phyloP scores from a whole-genome alignment of 1,284 basidiomycete genomes.

The Malassezia nana region DNA sequence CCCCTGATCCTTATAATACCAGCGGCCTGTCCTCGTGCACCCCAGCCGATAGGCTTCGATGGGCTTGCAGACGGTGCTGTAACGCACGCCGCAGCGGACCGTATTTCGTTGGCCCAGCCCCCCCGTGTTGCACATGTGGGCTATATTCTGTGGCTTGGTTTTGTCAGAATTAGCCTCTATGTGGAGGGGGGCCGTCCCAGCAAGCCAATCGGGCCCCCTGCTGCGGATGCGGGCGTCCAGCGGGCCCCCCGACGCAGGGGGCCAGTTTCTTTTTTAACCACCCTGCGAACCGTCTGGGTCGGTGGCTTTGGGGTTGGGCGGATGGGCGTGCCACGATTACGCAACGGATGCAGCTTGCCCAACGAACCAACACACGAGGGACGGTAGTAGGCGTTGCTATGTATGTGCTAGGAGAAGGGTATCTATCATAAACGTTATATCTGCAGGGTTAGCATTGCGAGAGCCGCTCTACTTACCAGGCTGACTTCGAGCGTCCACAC shows the following conservation, averaged over 20 bases:
- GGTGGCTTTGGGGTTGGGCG: no score
- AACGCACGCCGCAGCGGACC: neutral
- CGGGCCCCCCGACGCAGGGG: neutral
- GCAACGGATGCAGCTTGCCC: no score
- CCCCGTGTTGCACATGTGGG: neutral
- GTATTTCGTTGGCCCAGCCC: neutral
- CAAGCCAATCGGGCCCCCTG: neutral
- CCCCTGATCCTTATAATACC: neutral
- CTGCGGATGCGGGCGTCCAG: neutral
- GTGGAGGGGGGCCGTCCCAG: neutral
- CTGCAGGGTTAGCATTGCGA: no score
- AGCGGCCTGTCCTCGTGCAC: neutral
- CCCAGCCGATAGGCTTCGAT: neutral
- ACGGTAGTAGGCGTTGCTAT: no score
- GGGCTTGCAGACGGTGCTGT: neutral
- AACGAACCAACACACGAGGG: no score
- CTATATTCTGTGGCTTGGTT: neutral
- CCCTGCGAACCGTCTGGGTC: neutral
- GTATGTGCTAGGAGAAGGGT: no score
- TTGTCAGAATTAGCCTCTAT: neutral
- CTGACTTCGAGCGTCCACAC: slow-evolving; percentile 98
- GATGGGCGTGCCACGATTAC: no score
- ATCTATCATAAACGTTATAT: no score
- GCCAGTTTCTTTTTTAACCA: neutral
- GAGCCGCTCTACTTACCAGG: slow-evolving; percentile 61